These are phyloP conservation scores for Hsuehochloa calcarea DNA, from an alignment of 176 grass and related monocot species.

Conservation along the genomic window DNA sequence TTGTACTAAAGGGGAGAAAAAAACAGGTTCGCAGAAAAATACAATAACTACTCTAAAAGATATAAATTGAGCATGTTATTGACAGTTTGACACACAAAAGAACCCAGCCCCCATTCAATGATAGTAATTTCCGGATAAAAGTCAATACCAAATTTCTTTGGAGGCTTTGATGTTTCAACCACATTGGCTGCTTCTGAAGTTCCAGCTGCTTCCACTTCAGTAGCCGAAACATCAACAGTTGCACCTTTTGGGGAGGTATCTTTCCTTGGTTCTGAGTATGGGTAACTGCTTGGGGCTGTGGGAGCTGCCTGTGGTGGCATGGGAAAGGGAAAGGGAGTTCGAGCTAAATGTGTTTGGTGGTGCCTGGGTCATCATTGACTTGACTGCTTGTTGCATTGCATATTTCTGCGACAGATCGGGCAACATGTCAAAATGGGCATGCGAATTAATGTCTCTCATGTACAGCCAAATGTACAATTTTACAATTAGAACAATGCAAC, in stretches of 20 bases:
- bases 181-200: slow-evolving; percentile 47
- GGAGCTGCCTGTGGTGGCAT: slow-evolving; percentile 51
- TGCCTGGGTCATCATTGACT: slow-evolving; percentile 90
- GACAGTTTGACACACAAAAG: background rate
- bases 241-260: slow-evolving; percentile 38
- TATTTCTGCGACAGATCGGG: slow-evolving; percentile 55
- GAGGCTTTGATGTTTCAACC: slow-evolving; percentile 43
- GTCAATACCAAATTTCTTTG: slow-evolving; percentile 76
- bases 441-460: background rate
- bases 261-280: slow-evolving; percentile 44
- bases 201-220: slow-evolving; percentile 56
- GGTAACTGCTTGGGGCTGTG: slow-evolving; percentile 46
- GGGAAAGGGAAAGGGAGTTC: slow-evolving; percentile 80
- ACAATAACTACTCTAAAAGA: background rate
- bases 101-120: background rate
- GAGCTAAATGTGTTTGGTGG: slow-evolving; percentile 61
- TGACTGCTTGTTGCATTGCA: slow-evolving; percentile 89
- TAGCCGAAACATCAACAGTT: slow-evolving; percentile 69
- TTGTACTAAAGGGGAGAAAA: slow-evolving; percentile 18
- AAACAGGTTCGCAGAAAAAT: background rate
- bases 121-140: background rate
- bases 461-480: background rate
- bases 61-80: slow-evolving; percentile 9
- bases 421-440: background rate
- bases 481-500: background rate